phyloP scores from a whole-genome alignment of 2,329 filamentous ascomycete genomes.

The Trichoderma atroviride region DNA sequence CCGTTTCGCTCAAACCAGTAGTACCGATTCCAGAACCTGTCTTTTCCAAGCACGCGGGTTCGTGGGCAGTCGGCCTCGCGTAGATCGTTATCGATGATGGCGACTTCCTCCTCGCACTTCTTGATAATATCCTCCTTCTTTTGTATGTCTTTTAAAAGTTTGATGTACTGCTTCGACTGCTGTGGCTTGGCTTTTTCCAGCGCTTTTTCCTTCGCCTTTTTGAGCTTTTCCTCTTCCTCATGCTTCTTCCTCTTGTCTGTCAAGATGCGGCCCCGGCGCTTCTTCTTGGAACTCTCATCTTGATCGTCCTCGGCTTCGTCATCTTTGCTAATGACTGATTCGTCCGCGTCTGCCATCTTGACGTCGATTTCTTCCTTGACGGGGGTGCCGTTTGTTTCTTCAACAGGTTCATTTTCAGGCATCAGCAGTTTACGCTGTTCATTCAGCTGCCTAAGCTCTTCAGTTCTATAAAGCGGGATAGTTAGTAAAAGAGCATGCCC shows the following conservation, averaged over 20 bases:
- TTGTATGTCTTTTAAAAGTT: slow-evolving; percentile 84
- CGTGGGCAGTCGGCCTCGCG: slow-evolving; percentile 92
- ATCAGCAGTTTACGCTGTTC: slow-evolving; percentile 73
- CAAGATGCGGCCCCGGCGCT: slow-evolving; percentile 59
- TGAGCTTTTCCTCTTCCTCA: slow-evolving; percentile 70
- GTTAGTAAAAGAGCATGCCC: slow-evolving; percentile 6
- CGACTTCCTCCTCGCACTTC: slow-evolving; percentile 83
- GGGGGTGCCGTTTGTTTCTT: slow-evolving; percentile 54
- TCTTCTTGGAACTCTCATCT: slow-evolving; percentile 62
- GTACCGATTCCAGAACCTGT: slow-evolving; percentile 97
- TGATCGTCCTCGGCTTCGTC: slow-evolving; percentile 69
- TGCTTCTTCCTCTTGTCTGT: slow-evolving; percentile 74
- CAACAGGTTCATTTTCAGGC: slow-evolving; percentile 71
- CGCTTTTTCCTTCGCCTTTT: slow-evolving; percentile 70
- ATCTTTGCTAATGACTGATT: slow-evolving; percentile 57
- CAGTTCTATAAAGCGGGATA: slow-evolving; percentile 52
- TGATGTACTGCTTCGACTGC: slow-evolving; percentile 86
- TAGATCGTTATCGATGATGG: slow-evolving; percentile 84
- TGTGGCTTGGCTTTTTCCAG: slow-evolving; percentile 72
- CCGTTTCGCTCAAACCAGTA: slow-evolving; percentile 99
- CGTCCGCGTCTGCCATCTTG: slow-evolving; percentile 66
- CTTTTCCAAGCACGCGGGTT: slow-evolving; percentile 85
- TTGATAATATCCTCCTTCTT: slow-evolving; percentile 81
- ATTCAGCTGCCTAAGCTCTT: slow-evolving; percentile 71
- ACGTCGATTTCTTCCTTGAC: slow-evolving; percentile 57